Evolutionary conservation across 202 grass and related monocot species (phyloP).

Genomic region (Elaeis oleifera): DNA sequence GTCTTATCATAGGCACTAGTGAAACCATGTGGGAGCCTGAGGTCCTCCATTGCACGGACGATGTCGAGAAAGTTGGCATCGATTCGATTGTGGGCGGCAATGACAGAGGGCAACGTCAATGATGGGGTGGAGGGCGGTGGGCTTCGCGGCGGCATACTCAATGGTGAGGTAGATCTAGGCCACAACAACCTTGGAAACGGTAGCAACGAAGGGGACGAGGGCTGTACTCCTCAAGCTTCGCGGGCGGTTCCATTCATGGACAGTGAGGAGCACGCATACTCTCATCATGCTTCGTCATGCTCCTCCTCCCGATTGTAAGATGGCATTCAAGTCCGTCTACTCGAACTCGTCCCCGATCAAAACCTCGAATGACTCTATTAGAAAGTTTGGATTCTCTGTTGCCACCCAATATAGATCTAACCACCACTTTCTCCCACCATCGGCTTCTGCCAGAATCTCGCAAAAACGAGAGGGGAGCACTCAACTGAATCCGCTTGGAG

Average conservation of each 20-base stretch:
- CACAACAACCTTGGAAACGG: slow-evolving; percentile 25
- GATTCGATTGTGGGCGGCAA: slow-evolving; percentile 30
- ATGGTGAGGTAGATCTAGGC: slow-evolving; percentile 34
- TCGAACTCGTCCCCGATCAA: no score
- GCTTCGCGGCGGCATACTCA: slow-evolving; percentile 32
- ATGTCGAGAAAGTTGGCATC: slow-evolving; percentile 42
- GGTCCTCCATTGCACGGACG: slow-evolving; percentile 39
- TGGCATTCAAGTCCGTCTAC: no score
- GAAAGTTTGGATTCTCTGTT: no score
- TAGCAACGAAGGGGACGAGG: background rate
- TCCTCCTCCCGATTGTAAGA: no score
- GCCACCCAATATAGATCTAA: no score
- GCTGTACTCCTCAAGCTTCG: slow-evolving; percentile 1
- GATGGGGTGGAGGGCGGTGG: slow-evolving; percentile 35
- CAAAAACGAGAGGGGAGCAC: no score
- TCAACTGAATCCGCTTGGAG: no score
- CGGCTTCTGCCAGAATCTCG: no score
- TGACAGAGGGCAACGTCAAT: slow-evolving; percentile 31
- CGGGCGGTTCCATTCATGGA: slow-evolving; percentile 47
- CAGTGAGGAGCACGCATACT: no score
- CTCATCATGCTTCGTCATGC: no score
- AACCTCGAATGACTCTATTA: no score
- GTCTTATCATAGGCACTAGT: slow-evolving; percentile 5
- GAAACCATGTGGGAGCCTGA: slow-evolving; percentile 26
- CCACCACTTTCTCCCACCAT: no score